Conservation (phyloP, 2,329 filamentous ascomycete genomes). For the Neofusicoccum sp. region DNA sequence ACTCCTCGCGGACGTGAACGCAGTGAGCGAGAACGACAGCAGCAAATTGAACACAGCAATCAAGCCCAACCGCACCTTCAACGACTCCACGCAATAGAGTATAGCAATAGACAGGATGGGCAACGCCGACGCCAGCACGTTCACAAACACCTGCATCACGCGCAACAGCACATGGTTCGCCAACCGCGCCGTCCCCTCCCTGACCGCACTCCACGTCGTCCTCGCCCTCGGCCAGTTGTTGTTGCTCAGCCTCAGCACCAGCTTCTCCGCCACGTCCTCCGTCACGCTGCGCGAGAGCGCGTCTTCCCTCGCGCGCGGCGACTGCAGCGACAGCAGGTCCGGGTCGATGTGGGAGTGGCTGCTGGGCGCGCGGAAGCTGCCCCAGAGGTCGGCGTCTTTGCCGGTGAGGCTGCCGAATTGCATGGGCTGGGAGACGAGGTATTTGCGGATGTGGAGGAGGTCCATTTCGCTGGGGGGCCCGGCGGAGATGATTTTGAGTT, state of each 20-base stretch:
- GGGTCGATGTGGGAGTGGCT: background rate
- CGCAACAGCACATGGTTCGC: background rate
- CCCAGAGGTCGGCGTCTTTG: background rate
- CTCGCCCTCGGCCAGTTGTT: too few relatives aligned
- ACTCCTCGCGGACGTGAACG: background rate
- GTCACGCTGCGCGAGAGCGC: background rate
- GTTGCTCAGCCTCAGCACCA: background rate
- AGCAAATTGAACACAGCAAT: background rate
- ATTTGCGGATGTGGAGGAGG: slow-evolving; percentile 19
- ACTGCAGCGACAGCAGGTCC: background rate
- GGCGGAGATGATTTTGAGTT: slow-evolving; percentile 10
- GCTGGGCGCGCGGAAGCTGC: background rate
- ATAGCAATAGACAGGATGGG: background rate
- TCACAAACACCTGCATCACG: background rate
- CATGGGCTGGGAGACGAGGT: slow-evolving; percentile 14
- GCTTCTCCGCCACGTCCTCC: background rate
- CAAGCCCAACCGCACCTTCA: background rate
- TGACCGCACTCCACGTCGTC: background rate
- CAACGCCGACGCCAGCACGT: background rate
- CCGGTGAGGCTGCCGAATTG: background rate
- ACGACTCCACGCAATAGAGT: background rate
- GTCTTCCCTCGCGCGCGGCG: background rate
- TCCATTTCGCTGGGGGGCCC: slow-evolving; percentile 15
- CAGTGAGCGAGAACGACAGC: background rate
- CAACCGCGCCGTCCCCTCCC: background rate